Base-by-base conservation (phyloP, 768 basidiomycete genomes). In the Daedalea quercina region DNA sequence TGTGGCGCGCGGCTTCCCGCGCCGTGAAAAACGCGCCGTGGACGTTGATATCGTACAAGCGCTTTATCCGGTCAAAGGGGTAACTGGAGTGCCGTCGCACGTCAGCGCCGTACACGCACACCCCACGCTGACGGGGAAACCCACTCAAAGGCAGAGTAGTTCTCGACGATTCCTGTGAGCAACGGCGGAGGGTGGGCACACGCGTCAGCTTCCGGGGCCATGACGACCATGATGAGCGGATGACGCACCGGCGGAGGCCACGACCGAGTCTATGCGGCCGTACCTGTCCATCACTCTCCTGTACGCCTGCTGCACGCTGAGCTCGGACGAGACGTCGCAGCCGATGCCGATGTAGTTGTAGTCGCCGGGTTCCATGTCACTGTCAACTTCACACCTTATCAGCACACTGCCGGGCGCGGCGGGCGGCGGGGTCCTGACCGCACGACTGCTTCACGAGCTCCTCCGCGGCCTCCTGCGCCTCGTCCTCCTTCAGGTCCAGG, bases 1-100 rank as follows among this genome's bases (percentile, higher is more conserved):
- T 97, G 70, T 81, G 76, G 58, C 86, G 85, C 44, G 94, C 94
- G 1, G 90, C 94, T 69, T 97, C 94, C 24, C 95, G 85, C 9
- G 95, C 95, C n/a, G 93, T 95, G 72, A 87, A 95, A 73, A 90
- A 94, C 13, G 84, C 82, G 51, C 94, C 94, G 66, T 96, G 90
- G 41, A 97, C 89, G 63, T 97, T 97, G 74, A 97, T 82, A 62
- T 93, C 91, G 65, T 87, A 90, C 51, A 98, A 73, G 51, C 82
- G 80, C 67, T 85, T 85, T 61, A 92, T 82, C 48, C 87, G 85
- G 56, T 92, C 87, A 49, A 84, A 80, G 2, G 94, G 94, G 71
- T 97, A 93, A 44, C 87, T 90, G 52, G 47, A 19, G 37, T 20
- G 15, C 37, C 15, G 19, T 6, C 37, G 4, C 37, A 17, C 7